Conservation (phyloP, 495 filamentous ascomycete genomes). For the Tirmania nivea region DNA sequence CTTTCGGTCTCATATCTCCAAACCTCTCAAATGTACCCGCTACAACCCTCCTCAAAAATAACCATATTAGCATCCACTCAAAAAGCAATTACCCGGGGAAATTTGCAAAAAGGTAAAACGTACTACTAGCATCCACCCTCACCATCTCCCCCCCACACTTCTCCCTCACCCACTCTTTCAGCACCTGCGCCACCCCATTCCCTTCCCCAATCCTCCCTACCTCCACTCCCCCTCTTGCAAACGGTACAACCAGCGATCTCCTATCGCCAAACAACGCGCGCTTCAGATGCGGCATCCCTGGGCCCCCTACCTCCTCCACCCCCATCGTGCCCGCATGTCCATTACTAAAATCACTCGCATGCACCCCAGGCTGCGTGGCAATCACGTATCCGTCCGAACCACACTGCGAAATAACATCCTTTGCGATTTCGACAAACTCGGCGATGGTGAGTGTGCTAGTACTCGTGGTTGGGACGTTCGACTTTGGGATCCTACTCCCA, state of each 20-base stretch:
- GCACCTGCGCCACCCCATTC: slow-evolving; percentile 29
- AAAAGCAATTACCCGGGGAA: background rate
- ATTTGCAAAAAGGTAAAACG: slow-evolving; percentile 1
- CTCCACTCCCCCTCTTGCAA: background rate
- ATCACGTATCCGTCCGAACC: slow-evolving; percentile 61
- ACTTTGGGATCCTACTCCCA: slow-evolving; percentile 14
- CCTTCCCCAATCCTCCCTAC: slow-evolving; percentile 15
- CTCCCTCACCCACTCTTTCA: slow-evolving; percentile 26
- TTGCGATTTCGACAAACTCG: slow-evolving; percentile 22
- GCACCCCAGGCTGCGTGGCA: slow-evolving; percentile 55
- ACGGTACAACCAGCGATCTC: background rate
- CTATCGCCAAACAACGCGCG: background rate
- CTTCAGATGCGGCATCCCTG: background rate
- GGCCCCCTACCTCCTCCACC: slow-evolving; percentile 14
- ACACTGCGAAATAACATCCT: slow-evolving; percentile 38
- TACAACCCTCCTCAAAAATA: background rate
- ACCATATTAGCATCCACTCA: background rate
- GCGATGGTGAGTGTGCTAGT: slow-evolving; percentile 19
- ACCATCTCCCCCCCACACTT: slow-evolving; percentile 32
- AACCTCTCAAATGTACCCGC: slow-evolving; percentile 10
- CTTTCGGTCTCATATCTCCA: background rate
- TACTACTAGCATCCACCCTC: slow-evolving; percentile 43
- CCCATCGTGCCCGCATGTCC: slow-evolving; percentile 40
- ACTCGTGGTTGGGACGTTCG: slow-evolving; percentile 10
- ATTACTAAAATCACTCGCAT: slow-evolving; percentile 43